Percentiles rank a stretch among this genome's conserved stretches.
phyloP scores from a whole-genome alignment of 2,329 filamentous ascomycete species.

The Botrytis paeoniae region DNA sequence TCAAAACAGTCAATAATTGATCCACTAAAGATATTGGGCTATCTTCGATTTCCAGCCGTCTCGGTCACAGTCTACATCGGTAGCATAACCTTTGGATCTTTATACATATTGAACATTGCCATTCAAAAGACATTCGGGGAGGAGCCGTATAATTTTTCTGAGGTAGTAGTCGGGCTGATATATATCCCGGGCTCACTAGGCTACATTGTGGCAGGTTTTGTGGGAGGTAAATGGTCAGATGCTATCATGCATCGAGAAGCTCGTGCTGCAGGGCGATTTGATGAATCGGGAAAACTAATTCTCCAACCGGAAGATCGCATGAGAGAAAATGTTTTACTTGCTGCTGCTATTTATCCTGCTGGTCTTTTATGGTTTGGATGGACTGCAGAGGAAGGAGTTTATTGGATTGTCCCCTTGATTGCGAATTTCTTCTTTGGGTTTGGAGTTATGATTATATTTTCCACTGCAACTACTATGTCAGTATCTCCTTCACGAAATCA shows the following conservation, averaged over 20 bases:
- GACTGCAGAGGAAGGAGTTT: conserved; percentile 60
- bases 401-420: conserved; percentile 61
- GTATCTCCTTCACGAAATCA: background rate
- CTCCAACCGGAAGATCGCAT: conserved; percentile 78
- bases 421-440: conserved; percentile 71
- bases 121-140: conserved; percentile 66
- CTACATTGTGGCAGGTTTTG: conserved; percentile 64
- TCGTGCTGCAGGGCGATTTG: conserved; percentile 64
- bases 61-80: conserved; percentile 72
- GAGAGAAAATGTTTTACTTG: conserved; percentile 77
- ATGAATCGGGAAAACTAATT: conserved; percentile 62
- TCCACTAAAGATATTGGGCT: conserved; percentile 66
- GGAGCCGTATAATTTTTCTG: conserved; percentile 65
- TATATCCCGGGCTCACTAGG: conserved; percentile 76
- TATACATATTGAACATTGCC: conserved; percentile 77
- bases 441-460: conserved; percentile 65
- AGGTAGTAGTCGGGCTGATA: conserved; percentile 68
- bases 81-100: conserved; percentile 68
- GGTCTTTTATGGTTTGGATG: conserved; percentile 77
- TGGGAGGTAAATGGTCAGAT: conserved; percentile 77
- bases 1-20: conserved; percentile 65
- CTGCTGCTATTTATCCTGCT: conserved; percentile 65
- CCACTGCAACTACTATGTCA: conserved; percentile 57
- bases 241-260: conserved; percentile 77
- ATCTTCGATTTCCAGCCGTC: conserved; percentile 72